Conservation (phyloP, 2,329 filamentous ascomycete genomes). For the Colletotrichum orbiculare region DNA sequence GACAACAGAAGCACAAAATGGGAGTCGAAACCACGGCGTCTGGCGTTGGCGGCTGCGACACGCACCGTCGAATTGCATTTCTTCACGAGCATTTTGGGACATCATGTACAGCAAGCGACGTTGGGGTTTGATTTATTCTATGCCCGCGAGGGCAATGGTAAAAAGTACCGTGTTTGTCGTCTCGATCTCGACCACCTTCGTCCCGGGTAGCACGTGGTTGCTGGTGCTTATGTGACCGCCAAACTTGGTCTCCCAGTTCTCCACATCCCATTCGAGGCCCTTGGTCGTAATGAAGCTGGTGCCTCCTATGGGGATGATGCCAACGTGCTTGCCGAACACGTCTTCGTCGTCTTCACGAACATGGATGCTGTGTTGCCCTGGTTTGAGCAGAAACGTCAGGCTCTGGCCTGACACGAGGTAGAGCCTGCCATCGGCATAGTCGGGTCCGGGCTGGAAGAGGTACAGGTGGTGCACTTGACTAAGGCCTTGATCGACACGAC, state of each 20-base stretch:
- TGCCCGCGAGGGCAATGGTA: conserved; percentile 71
- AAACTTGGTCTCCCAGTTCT: conserved; percentile 81
- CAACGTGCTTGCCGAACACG: conserved; percentile 81
- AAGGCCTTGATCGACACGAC: conserved; percentile 91
- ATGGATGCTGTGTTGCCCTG: conserved; percentile 74
- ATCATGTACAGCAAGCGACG: conserved; percentile 30
- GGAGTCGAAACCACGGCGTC: conserved; percentile 30
- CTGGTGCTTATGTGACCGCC: conserved; percentile 82
- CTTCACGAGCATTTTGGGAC: conserved; percentile 6
- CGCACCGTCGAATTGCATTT: background rate
- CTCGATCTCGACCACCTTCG: conserved; percentile 70
- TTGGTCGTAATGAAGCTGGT: conserved; percentile 80
- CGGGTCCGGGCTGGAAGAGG: conserved; percentile 64
- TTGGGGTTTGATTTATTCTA: conserved; percentile 36
- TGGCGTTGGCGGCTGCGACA: conserved; percentile 7
- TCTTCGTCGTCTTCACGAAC: conserved; percentile 64
- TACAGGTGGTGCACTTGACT: conserved; percentile 90
- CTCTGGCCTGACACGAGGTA: conserved; percentile 86
- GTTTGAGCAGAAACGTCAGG: conserved; percentile 82
- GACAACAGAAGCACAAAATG: conserved; percentile 9
- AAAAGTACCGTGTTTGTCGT: conserved; percentile 76
- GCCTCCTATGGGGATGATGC: conserved; percentile 87
- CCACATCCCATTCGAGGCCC: conserved; percentile 92
- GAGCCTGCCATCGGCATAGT: conserved; percentile 66
- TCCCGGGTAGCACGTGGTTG: conserved; percentile 75